Base-by-base conservation (phyloP, 192 early-diverging fungal genomes). In the Coemansia umbellata region DNA sequence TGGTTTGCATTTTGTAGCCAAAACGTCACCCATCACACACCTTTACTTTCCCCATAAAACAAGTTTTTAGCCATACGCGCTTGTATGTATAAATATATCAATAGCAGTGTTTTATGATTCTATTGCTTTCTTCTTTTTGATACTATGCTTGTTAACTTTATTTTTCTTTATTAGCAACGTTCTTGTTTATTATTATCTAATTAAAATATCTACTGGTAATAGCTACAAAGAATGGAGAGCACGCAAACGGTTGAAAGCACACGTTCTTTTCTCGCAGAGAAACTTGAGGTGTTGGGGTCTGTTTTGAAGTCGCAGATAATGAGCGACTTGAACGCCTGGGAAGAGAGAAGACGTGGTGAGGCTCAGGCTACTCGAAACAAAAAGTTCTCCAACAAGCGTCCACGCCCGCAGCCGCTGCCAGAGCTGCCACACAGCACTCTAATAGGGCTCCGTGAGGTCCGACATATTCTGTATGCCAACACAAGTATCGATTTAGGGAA, bases 271-370 rank as follows among this genome's bases (percentile, higher is more conserved):
- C 49, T 69, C 31, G 8, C 23, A 28, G 52, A 60, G 42, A 37
- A 44, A 24, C 23, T 67, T 35, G 71, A 63, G 49, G 32, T 53
- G 4, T 47, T 75, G 13, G 66, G 57, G 4, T 69, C 72, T 6
- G 37, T 41, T n/a, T 57, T 75, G 19, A 68, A 68, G 53, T 69
- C 72, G 26, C 66, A 75, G 8, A 69, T 75, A 35, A 65, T 75
- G 60, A 60, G 36, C 49, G 72, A 75, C 50, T 32, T 75, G 22
- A 65, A 37, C 22, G 33, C 72, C 15, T 75, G 72, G 72, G 66
- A 75, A 37, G 66, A 75, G 42, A 39, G 52, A 35, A 51, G 48
- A 11, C 72, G 60, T n/a, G 26, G 18, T 19, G 70, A 74, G 22
- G 26, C 62, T 3, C 58, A 44, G 48, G 21, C 37, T 1, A 24